Conservation (phyloP, 805 yeast species). For the Starmerella floricola region DNA sequence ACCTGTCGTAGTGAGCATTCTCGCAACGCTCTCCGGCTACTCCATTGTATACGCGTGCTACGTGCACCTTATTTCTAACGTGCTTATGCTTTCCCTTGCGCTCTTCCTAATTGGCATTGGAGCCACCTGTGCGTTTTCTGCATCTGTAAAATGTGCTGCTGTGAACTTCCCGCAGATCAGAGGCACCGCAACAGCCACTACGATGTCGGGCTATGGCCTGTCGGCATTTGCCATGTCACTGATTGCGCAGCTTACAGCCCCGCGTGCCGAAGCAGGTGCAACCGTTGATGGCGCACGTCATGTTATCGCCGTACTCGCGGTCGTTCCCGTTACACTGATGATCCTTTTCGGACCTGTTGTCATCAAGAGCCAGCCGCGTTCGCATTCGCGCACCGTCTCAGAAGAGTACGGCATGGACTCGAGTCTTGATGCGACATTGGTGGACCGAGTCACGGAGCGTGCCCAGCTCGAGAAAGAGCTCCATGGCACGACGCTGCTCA, state of each 20-base stretch:
- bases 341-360: constrained; percentile 26
- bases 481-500: constrained; percentile 23
- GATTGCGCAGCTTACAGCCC: constrained; percentile 40
- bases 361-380: constrained; percentile 12
- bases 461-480: constrained; percentile 7
- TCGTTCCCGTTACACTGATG: constrained; percentile 38
- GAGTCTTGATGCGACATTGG: constrained; percentile 8
- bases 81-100: constrained; percentile 35
- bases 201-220: constrained; percentile 62
- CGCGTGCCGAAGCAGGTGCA: not conserved
- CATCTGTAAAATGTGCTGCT: constrained; percentile 63
- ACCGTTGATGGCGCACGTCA: constrained; percentile 36
- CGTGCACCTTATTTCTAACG: constrained; percentile 28
- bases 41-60: constrained; percentile 42
- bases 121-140: constrained; percentile 51
- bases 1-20: constrained; percentile 42
- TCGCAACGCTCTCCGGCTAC: constrained; percentile 44
- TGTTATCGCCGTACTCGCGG: constrained; percentile 38
- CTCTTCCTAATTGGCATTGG: constrained; percentile 54
- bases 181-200: constrained; percentile 66
- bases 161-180: constrained; percentile 51
- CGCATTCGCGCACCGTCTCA: not conserved
- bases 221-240: constrained; percentile 58
- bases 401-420: constrained; percentile 13
- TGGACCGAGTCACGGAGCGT: constrained; percentile 17